phyloP scores from a whole-genome alignment of 2,329 filamentous ascomycete genomes.

The Talaromyces sp. region DNA sequence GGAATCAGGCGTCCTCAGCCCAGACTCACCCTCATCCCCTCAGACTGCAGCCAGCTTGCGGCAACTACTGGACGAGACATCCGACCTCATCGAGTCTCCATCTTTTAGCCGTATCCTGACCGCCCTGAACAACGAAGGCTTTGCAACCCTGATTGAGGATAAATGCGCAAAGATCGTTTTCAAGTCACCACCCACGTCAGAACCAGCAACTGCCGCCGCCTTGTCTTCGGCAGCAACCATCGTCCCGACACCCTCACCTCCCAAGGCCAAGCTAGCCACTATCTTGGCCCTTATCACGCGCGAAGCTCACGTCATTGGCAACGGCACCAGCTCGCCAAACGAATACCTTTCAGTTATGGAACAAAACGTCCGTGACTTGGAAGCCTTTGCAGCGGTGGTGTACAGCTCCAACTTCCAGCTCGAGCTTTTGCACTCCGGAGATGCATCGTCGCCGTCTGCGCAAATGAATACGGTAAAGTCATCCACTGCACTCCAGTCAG shows the following conservation, averaged over 20 bases:
- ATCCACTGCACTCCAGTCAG: slow-evolving; percentile 8
- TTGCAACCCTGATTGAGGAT: slow-evolving; percentile 74
- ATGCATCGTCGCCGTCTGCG: background rate
- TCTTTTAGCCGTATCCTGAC: slow-evolving; percentile 82
- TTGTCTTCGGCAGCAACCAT: slow-evolving; percentile 41
- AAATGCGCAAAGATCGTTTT: slow-evolving; percentile 78
- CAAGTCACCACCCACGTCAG: slow-evolving; percentile 44
- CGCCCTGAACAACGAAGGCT: slow-evolving; percentile 79
- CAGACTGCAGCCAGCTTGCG: slow-evolving; percentile 55
- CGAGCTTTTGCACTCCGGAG: slow-evolving; percentile 22
- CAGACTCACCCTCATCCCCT: slow-evolving; percentile 30
- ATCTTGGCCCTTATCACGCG: slow-evolving; percentile 83
- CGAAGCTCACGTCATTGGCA: slow-evolving; percentile 85
- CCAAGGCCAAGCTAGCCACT: slow-evolving; percentile 73
- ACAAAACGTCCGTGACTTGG: slow-evolving; percentile 42
- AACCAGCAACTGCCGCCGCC: slow-evolving; percentile 41
- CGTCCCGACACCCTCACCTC: slow-evolving; percentile 32
- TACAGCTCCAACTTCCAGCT: slow-evolving; percentile 45
- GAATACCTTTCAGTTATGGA: slow-evolving; percentile 42
- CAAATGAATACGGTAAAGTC: slow-evolving; percentile 12
- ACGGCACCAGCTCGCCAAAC: slow-evolving; percentile 50
- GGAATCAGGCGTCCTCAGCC: slow-evolving; percentile 69
- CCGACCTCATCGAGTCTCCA: slow-evolving; percentile 91
- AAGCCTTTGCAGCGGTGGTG: slow-evolving; percentile 46
- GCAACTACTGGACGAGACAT: slow-evolving; percentile 87